A percentile compares a stretch with the other conserved stretches of the same genome.
Conservation (phyloP, 2,329 filamentous ascomycete species). For the Cercospora sesami region DNA sequence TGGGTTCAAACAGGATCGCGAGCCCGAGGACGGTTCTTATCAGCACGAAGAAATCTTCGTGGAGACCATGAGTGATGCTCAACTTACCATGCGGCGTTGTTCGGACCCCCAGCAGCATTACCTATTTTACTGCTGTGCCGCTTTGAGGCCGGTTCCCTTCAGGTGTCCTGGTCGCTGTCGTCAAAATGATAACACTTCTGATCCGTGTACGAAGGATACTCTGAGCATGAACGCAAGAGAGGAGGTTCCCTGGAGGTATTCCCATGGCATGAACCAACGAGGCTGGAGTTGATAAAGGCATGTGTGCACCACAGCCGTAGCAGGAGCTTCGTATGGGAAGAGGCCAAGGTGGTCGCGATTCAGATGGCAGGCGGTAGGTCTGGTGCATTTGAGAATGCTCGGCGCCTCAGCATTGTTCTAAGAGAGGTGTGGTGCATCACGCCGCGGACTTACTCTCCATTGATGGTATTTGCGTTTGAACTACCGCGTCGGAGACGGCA, state of each 20-base stretch:
- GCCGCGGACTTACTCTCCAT: constrained; percentile 50
- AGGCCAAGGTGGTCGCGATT: not conserved
- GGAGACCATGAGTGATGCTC: not conserved
- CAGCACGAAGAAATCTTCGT: not conserved
- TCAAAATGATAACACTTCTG: not conserved
- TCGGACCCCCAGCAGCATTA: not conserved
- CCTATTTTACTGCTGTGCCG: not conserved
- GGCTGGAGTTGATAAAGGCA: not conserved
- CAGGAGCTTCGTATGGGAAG: not conserved
- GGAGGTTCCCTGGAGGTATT: not conserved
- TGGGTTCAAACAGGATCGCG: not conserved
- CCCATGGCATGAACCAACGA: not conserved
- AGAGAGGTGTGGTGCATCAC: constrained; percentile 9
- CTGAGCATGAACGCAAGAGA: not conserved
- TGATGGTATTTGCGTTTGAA: constrained; percentile 66
- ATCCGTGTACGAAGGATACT: not conserved
- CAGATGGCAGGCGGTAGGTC: constrained; percentile 18
- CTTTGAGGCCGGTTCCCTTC: not conserved
- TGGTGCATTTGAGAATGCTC: constrained; percentile 23
- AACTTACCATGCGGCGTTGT: not conserved
- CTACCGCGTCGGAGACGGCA: constrained; percentile 56
- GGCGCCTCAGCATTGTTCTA: constrained; percentile 25
- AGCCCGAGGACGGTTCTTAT: not conserved
- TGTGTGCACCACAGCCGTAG: not conserved
- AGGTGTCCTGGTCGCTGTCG: not conserved